phyloP scores from a whole-genome alignment of 2,329 filamentous ascomycete genomes.

The Pezicula radicicola region DNA sequence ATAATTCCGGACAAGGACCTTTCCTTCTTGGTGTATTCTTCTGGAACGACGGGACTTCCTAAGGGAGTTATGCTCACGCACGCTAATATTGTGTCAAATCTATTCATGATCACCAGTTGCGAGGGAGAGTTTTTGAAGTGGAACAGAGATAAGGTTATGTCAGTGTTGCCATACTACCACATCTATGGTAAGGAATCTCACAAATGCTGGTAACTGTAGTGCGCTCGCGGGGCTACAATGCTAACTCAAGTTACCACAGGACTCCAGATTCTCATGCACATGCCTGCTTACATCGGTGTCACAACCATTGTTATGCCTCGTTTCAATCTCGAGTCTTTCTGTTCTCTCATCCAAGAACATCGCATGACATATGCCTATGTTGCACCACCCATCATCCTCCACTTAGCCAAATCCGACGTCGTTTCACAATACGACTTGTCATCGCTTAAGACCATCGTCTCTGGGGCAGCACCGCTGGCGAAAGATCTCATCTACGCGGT shows the following conservation, averaged over 20 bases:
- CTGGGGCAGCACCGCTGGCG: conserved; percentile 79
- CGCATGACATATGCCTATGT: conserved; percentile 74
- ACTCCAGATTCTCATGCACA: conserved; percentile 67
- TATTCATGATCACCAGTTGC: conserved; percentile 48
- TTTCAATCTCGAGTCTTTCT: conserved; percentile 77
- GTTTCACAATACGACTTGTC: conserved; percentile 78
- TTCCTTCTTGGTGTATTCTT: conserved; percentile 74
- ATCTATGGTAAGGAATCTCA: conserved; percentile 39
- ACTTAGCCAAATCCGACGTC: conserved; percentile 72
- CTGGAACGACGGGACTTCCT: conserved; percentile 49
- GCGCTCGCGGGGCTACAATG: not conserved
- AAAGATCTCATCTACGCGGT: conserved; percentile 74
- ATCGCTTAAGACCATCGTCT: conserved; percentile 76
- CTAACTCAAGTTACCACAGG: not conserved
- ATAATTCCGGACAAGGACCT: conserved; percentile 71
- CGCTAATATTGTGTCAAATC: conserved; percentile 75
- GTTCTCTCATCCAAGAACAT: conserved; percentile 69
- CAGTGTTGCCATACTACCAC: conserved; percentile 87
- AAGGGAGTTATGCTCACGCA: conserved; percentile 92
- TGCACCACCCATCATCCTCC: conserved; percentile 77
- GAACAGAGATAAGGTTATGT: conserved; percentile 41
- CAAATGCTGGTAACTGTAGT: not conserved
- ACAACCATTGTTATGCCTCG: conserved; percentile 66
- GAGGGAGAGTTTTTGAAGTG: conserved; percentile 36
- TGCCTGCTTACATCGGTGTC: conserved; percentile 60